phyloP scores from a whole-genome alignment of 306 rosid genomes.

The Prunus armeniaca region DNA sequence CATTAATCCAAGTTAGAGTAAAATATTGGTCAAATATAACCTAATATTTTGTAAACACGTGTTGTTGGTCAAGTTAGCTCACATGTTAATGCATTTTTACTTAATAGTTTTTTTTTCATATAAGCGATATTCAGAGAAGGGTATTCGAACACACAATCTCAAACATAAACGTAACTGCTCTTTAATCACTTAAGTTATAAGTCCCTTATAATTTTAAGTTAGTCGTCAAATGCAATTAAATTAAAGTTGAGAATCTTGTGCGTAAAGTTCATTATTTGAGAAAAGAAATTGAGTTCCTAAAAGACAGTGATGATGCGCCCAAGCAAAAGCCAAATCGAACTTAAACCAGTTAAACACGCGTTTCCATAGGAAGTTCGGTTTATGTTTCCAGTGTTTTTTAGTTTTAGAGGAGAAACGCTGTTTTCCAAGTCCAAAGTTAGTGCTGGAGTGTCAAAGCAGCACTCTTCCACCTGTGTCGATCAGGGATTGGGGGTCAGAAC shows the following conservation, averaged over 20 bases:
- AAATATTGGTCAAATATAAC: background rate
- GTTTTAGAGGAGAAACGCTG: background rate
- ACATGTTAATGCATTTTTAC: too few relatives aligned
- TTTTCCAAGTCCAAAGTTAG: constrained; percentile 5
- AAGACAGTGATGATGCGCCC: background rate
- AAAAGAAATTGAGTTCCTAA: background rate
- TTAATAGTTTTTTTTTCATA: too few relatives aligned
- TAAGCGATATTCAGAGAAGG: too few relatives aligned
- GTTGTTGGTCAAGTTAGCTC: too few relatives aligned
- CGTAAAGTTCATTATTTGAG: too few relatives aligned
- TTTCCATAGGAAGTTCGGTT: background rate
- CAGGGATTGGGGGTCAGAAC: background rate
- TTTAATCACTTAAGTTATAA: too few relatives aligned
- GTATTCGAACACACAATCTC: too few relatives aligned
- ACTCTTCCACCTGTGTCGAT: background rate
- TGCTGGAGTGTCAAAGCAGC: background rate
- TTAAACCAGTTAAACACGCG: constrained; percentile 15
- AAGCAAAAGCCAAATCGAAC: background rate
- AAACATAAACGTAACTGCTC: too few relatives aligned
- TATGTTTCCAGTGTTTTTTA: background rate
- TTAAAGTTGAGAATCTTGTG: too few relatives aligned
- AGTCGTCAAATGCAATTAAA: too few relatives aligned
- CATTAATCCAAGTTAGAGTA: background rate
- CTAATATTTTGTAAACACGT: too few relatives aligned
- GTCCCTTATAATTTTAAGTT: too few relatives aligned